A percentile compares a stretch with the other conserved stretches of the same genome.
Conservation (phyloP, 371 early-diverging fungal species). For the Mucor mucedo region DNA sequence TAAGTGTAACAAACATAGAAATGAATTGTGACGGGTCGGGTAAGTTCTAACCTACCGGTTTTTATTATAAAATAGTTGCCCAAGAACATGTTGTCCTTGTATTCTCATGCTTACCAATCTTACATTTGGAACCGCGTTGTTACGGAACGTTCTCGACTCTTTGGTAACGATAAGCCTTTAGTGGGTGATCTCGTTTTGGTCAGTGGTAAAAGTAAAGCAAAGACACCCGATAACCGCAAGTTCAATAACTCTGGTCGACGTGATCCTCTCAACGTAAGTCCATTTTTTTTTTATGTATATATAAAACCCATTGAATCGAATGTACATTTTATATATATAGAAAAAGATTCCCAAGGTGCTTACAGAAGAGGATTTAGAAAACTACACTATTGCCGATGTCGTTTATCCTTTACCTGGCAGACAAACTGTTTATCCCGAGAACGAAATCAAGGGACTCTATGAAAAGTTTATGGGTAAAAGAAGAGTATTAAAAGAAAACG, state of each 20-base stretch:
- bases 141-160: conserved; percentile 73
- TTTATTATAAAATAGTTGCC: conserved; percentile 65
- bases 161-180: conserved; percentile 72
- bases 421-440: conserved; percentile 77
- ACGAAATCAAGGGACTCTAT: conserved; percentile 74
- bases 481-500: background rate
- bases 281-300: background rate
- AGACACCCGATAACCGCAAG: background rate
- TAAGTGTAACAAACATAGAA: conserved; percentile 26
- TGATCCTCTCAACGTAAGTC: conserved; percentile 29
- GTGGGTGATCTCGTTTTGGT: conserved; percentile 86
- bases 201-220: conserved; percentile 12
- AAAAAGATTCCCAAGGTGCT: conserved; percentile 50
- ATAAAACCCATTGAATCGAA: background rate
- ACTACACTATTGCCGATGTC: conserved; percentile 84
- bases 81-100: conserved; percentile 88
- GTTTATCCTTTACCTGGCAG: conserved; percentile 92
- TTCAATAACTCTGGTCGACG: conserved; percentile 34
- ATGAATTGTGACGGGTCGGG: background rate
- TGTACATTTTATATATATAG: background rate
- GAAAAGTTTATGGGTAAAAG: conserved; percentile 65
- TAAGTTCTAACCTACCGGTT: background rate
- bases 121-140: conserved; percentile 94
- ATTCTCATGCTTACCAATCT: conserved; percentile 98
- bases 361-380: conserved; percentile 68